Percentiles rank a stretch among this genome's conserved stretches.
Conservation (phyloP, 352 stramenopile species). For the Salisapilia sapeloensis region DNA sequence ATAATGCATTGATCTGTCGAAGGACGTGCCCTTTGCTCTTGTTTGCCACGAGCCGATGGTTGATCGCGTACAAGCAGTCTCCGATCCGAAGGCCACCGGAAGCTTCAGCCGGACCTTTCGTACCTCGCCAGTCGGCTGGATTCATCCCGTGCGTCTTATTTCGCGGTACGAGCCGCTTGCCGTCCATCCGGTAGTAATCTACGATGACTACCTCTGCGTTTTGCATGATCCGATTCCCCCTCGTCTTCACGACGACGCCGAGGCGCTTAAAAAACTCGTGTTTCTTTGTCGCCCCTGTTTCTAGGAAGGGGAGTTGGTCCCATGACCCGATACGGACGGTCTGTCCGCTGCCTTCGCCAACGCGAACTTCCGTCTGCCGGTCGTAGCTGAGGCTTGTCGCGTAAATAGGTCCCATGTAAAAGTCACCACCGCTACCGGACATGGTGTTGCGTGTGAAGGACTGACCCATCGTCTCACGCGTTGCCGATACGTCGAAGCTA, state of each 20-base stretch:
- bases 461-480: conserved; percentile 29
- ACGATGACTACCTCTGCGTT: conserved; percentile 68
- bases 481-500: too few species aligned
- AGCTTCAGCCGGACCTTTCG: conserved; percentile 55
- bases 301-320: conserved; percentile 46
- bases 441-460: conserved; percentile 34
- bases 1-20: conserved; percentile 54
- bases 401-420: conserved; percentile 72
- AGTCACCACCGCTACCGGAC: conserved; percentile 34
- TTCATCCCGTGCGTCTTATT: conserved; percentile 43
- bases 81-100: conserved; percentile 54
- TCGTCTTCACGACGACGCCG: conserved; percentile 66
- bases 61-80: conserved; percentile 75
- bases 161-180: conserved; percentile 55
- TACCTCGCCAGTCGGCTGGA: conserved; percentile 46
- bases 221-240: conserved; percentile 69
- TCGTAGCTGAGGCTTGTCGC: conserved; percentile 73
- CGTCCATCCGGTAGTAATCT: conserved; percentile 66
- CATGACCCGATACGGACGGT: conserved; percentile 57
- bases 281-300: conserved; percentile 28
- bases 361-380: conserved; percentile 62
- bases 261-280: conserved; percentile 69
- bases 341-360: conserved; percentile 18
- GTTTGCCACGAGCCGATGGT: conserved; percentile 76
- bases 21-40: conserved; percentile 74